Evolutionary conservation across 768 basidiomycete species (phyloP), one percentile per base, ranked within the genome.

Genomic region (Dictyophora rubrovolvata): DNA sequence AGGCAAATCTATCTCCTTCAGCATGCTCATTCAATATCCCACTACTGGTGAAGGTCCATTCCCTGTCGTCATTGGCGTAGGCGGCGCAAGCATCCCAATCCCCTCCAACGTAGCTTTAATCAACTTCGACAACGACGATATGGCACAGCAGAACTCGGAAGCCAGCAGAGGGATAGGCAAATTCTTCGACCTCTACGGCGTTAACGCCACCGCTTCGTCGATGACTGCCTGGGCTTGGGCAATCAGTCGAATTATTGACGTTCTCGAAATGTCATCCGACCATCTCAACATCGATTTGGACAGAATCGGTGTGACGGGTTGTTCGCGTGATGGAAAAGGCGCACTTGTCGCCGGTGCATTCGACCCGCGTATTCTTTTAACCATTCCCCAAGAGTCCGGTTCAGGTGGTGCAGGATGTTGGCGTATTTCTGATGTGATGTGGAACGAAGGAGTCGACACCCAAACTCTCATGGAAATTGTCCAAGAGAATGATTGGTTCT

Each of bases 141-240:
- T 84, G 64, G 82, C 76, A 11, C 70, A 72, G n/a, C 79, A 84
- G 65, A 69, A 69, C 53, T 69, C 72, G 63, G 57, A 61, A 10
- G 66, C 67, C 42, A 79, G 79, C 67, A 76, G 81, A 23, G 81
- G 82, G 11, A 64, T 71, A 51, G 81, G 82, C 36, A 77, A 78
- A 58, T 84, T 84, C 74, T 84, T 77, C 70, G 73, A 74, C 48
- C 73, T 84, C 50, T 82, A 79, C 68, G 81, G 80, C 10, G 68
- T 64, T 21, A 66, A 63, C 55, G 73, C 74, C 50, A 75, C 74
- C 48, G 81, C 81, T 0, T 70, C 71, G 48, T 78, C 82, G 9
- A 77, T 82, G 79, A 80, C 74, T 17, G 81, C 82, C 1, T 84
- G 82, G 82, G 78, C 77, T 3, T 83, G 81, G 82, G 81, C 79